Evolutionary conservation across 1,284 basidiomycete genomes (phyloP), one percentile per base, ranked within the genome.

Genomic region (Testicularia cyperi): DNA sequence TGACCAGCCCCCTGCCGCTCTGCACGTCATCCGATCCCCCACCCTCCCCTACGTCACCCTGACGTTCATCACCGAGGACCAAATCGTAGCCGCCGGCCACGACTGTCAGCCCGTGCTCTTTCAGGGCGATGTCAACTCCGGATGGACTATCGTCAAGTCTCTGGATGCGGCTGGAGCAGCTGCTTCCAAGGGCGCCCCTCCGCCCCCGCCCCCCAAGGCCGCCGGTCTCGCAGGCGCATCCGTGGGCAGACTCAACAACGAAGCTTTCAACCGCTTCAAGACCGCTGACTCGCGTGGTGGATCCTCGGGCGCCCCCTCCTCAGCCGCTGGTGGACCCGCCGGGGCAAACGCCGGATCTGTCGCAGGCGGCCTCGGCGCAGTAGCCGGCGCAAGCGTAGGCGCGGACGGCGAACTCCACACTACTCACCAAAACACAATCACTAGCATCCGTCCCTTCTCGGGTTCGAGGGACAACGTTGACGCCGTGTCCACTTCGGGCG

Each of bases 401-500:
- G 76, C 80, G 90, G 54, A 80, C 82, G 74, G 77, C 70, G 69
- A 98, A 33, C 56, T 76, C 19, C 71, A 74, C 52, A 74, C 94
- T 3, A 84, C 95, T 30, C 95, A 98, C 78, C 94, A 97, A 81
- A 99, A 98, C 80, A 95, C 92, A 30, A 97, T 99, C 78, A 97
- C 92, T n/a, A 86, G 55, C 29, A 58, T 76, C 9, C 49, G 74
- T 6, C 35, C 61, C 2, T 74, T 62, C 55, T 38, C 81, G 16
- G 84, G 83, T 0, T 14, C 23, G 5, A 67, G 52, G 2, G 44
- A 18, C 0, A 78, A 82, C 4, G 86, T 96, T 6, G 81, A 80
- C 34, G 83, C 83, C 66, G 86, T 99, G 47, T 90, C 87, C 74
- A 96, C 92, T 14, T 87, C 85, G n/a, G 95, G 92, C 8, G 88